These are phyloP conservation scores for Phaeodactylum tricornutum DNA, from an alignment of 108 stramenopile genomes.

Conservation along the genomic window DNA sequence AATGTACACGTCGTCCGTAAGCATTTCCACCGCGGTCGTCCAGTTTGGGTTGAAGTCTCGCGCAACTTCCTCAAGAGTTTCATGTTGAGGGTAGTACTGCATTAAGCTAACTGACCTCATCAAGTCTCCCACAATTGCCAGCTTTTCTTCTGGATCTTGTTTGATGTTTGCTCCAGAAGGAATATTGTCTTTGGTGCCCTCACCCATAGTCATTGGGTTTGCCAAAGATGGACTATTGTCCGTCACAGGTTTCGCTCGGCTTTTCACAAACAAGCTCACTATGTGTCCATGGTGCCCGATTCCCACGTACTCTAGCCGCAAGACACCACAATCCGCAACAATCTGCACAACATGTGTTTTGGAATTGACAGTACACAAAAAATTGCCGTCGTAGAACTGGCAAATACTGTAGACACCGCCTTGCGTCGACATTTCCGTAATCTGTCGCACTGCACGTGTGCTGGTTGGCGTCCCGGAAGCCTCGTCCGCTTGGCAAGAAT, in stretches of 20 bases:
- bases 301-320: conserved; percentile 35
- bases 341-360: conserved; percentile 61
- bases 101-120: conserved; percentile 92
- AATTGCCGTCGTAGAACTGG: conserved; percentile 61
- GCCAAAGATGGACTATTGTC: neutral
- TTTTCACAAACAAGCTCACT: conserved; percentile 80
- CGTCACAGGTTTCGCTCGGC: conserved; percentile 27
- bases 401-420: conserved; percentile 74
- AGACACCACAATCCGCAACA: conserved; percentile 21
- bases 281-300: conserved; percentile 93
- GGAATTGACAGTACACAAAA: conserved; percentile 67
- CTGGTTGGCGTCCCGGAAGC: conserved; percentile 15
- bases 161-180: conserved; percentile 1
- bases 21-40: conserved; percentile 90
- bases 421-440: conserved; percentile 56
- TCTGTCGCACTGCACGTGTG: conserved; percentile 31
- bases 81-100: conserved; percentile 70
- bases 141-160: conserved; percentile 35
- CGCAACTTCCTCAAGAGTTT: conserved; percentile 85
- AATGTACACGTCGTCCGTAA: conserved; percentile 84
- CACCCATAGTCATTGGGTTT: neutral
- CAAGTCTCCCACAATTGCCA: conserved; percentile 94
- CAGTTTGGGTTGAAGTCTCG: conserved; percentile 92
- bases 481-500: conserved; percentile 45
- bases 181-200: conserved; percentile 5